Conservation (phyloP, 2,329 filamentous ascomycete genomes). For the Fusarium luffae region DNA sequence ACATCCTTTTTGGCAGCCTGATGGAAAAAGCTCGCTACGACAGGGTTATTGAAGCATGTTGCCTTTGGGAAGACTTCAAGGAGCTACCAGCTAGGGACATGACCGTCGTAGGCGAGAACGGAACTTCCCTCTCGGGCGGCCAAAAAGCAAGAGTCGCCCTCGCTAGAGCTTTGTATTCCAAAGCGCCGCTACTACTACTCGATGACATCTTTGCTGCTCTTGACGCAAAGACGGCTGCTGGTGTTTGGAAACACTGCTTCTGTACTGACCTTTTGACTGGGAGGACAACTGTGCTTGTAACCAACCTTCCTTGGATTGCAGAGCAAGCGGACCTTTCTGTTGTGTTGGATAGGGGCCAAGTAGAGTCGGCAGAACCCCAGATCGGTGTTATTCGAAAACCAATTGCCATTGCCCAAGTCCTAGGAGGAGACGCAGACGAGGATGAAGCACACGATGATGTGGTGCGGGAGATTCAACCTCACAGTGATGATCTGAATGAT, state of each 20-base stretch:
- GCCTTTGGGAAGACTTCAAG: slow-evolving; percentile 61
- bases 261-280: slow-evolving; percentile 64
- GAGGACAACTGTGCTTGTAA: slow-evolving; percentile 67
- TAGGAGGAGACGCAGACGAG: slow-evolving; percentile 52
- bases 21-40: slow-evolving; percentile 66
- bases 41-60: slow-evolving; percentile 66
- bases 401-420: slow-evolving; percentile 55
- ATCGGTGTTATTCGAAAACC: slow-evolving; percentile 58
- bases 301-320: slow-evolving; percentile 65
- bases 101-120: slow-evolving; percentile 65
- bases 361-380: slow-evolving; percentile 57
- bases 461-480: slow-evolving; percentile 46
- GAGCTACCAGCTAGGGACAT: slow-evolving; percentile 63
- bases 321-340: slow-evolving; percentile 62
- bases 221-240: slow-evolving; percentile 67
- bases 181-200: slow-evolving; percentile 64
- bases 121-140: slow-evolving; percentile 65
- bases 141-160: slow-evolving; percentile 68
- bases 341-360: slow-evolving; percentile 58
- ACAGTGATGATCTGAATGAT: slow-evolving; percentile 47
- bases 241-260: slow-evolving; percentile 68
- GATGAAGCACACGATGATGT: slow-evolving; percentile 41
- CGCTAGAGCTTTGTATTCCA: slow-evolving; percentile 68
- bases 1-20: slow-evolving; percentile 64
- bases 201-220: slow-evolving; percentile 71